Percentiles rank a stretch among this genome's conserved stretches.
phyloP scores from a whole-genome alignment of 768 basidiomycete species.

The Collybia sordida region DNA sequence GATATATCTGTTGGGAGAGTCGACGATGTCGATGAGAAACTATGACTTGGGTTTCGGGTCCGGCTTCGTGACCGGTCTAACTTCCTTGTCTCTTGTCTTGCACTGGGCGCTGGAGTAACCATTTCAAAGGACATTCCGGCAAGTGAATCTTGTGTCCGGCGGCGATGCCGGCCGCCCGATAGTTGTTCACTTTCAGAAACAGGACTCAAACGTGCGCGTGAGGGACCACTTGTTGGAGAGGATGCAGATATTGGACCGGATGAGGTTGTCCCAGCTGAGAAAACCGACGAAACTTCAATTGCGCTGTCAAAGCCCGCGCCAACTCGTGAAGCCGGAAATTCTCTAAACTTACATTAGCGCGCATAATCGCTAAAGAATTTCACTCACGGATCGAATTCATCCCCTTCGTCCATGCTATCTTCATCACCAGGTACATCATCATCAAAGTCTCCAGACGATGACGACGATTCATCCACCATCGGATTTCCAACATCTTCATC shows the following conservation, averaged over 20 bases:
- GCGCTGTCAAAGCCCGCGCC: slow-evolving; percentile 56
- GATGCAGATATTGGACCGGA: slow-evolving; percentile 53
- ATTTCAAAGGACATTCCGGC: slow-evolving; percentile 56
- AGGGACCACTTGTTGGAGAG: slow-evolving; percentile 32
- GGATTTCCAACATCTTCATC: slow-evolving; percentile 37
- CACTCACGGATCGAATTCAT: slow-evolving; percentile 81
- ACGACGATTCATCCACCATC: slow-evolving; percentile 46
- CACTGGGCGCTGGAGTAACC: slow-evolving; percentile 37
- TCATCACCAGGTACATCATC: slow-evolving; percentile 41
- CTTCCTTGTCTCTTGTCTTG: slow-evolving; percentile 20
- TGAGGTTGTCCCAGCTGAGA: slow-evolving; percentile 52
- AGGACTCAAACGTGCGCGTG: slow-evolving; percentile 57
- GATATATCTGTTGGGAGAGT: slow-evolving; percentile 26
- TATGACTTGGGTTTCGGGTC: slow-evolving; percentile 9
- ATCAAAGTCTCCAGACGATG: slow-evolving; percentile 52
- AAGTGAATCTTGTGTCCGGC: slow-evolving; percentile 22
- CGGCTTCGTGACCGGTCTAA: slow-evolving; percentile 14
- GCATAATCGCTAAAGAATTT: not conserved
- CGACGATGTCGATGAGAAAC: slow-evolving; percentile 16
- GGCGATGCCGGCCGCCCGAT: slow-evolving; percentile 14
- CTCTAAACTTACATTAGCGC: slow-evolving; percentile 35
- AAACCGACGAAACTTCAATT: slow-evolving; percentile 61
- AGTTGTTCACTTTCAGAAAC: slow-evolving; percentile 51
- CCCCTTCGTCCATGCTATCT: slow-evolving; percentile 60
- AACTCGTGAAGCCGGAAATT: slow-evolving; percentile 64